phyloP scores from a whole-genome alignment of 2,329 filamentous ascomycete genomes.

The Tolypocladium album region DNA sequence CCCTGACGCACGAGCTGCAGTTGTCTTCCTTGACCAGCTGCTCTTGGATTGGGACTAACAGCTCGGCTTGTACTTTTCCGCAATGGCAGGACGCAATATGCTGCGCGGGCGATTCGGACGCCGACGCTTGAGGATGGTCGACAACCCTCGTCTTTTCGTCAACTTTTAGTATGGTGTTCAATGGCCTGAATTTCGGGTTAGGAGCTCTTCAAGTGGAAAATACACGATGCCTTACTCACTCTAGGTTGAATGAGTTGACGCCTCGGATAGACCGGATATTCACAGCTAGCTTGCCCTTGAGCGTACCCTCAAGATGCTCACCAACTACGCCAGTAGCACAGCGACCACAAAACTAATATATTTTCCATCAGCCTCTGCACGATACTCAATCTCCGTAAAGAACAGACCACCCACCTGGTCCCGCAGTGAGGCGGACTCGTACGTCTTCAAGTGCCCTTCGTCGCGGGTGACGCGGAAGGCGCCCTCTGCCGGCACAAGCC shows the following conservation, averaged over 20 bases:
- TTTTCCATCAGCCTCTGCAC: no score
- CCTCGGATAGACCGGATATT: slow-evolving; percentile 13
- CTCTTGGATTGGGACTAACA: slow-evolving; percentile 19
- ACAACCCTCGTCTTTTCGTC: neutral
- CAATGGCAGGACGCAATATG: slow-evolving; percentile 16
- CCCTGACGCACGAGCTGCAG: slow-evolving; percentile 21
- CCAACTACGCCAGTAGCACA: slow-evolving; percentile 16
- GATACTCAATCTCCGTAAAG: no score
- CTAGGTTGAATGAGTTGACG: slow-evolving; percentile 12
- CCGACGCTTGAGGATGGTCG: neutral
- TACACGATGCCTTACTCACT: slow-evolving; percentile 7
- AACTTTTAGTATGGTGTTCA: neutral
- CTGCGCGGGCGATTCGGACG: slow-evolving; percentile 1
- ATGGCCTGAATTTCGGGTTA: neutral
- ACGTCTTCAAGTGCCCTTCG: slow-evolving; percentile 1
- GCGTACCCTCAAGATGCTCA: slow-evolving; percentile 11
- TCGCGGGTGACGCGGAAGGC: slow-evolving; percentile 5
- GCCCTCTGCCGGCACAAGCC: slow-evolving; percentile 7
- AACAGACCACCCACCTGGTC: neutral
- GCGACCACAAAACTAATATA: slow-evolving; percentile 13
- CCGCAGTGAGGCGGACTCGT: neutral
- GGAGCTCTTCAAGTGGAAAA: no score
- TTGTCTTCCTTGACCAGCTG: slow-evolving; percentile 30
- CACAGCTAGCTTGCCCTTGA: slow-evolving; percentile 10
- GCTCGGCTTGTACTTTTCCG: slow-evolving; percentile 10